Conservation (phyloP, 208 protist species). For the Willaertia magna region DNA sequence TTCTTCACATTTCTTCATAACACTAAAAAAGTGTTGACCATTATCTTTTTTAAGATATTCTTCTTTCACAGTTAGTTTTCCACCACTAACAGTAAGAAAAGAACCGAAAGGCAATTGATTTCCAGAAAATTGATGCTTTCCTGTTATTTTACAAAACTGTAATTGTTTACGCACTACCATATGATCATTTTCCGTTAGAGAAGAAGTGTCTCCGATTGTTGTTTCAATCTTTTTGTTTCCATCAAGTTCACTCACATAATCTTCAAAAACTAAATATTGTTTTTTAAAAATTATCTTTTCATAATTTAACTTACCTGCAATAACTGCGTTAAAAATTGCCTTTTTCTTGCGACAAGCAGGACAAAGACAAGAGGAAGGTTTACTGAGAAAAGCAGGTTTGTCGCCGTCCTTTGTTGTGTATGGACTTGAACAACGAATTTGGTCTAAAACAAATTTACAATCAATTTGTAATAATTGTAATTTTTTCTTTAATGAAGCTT, state of each 20-base stretch:
- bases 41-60: not conserved
- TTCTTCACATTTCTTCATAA: not conserved
- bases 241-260: not conserved
- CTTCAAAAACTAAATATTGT: conserved; percentile 1
- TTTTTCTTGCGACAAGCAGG: not conserved
- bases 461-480: not conserved
- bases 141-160: no score
- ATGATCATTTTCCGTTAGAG: no score
- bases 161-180: not conserved
- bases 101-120: not conserved
- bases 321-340: not conserved
- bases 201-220: no score
- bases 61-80: not conserved
- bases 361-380: not conserved
- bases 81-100: not conserved
- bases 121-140: not conserved
- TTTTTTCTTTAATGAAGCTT: not conserved
- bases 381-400: not conserved
- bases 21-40: not conserved
- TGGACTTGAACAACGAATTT: not conserved
- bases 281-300: not conserved
- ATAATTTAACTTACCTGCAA: not conserved
- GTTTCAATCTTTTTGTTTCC: no score
- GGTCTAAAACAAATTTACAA: not conserved
- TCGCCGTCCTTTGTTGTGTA: not conserved